Conservation (phyloP, 345 rosid genomes). For the Rhodomyrtus tomentosa region DNA sequence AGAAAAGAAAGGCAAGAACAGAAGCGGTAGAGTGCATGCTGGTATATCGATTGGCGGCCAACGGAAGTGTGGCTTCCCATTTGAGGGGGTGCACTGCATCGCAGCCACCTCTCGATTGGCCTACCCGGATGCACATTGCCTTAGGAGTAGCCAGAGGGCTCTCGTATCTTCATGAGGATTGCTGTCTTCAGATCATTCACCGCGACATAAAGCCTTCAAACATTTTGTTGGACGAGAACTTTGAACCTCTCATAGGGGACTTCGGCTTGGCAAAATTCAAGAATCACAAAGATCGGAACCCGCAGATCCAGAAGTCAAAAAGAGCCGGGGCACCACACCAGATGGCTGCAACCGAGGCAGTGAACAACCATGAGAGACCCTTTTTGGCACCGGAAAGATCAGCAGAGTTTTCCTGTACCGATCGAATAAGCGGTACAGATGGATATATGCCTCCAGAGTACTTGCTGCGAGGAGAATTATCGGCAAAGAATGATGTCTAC, state of each 20-base stretch:
- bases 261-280: not conserved
- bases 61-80: not conserved
- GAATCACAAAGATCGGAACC: not conserved
- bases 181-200: not conserved
- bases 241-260: not conserved
- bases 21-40: not conserved
- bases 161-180: not conserved
- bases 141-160: conserved; percentile 1
- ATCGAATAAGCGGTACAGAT: not conserved
- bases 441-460: not conserved
- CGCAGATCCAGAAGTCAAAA: not conserved
- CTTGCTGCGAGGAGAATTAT: not conserved
- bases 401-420: not conserved
- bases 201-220: not conserved
- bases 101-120: not conserved
- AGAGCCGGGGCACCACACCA: not conserved
- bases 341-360: not conserved
- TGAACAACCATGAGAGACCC: not conserved
- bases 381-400: not conserved
- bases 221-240: conserved; percentile 1
- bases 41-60: not conserved
- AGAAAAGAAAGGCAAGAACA: not conserved
- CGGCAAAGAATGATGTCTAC: not conserved
- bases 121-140: not conserved
- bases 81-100: not conserved